Percentiles rank a stretch among this genome's conserved stretches.
phyloP scores from a whole-genome alignment of 2,329 filamentous ascomycete species.

The Aspergillus quadricinctus region DNA sequence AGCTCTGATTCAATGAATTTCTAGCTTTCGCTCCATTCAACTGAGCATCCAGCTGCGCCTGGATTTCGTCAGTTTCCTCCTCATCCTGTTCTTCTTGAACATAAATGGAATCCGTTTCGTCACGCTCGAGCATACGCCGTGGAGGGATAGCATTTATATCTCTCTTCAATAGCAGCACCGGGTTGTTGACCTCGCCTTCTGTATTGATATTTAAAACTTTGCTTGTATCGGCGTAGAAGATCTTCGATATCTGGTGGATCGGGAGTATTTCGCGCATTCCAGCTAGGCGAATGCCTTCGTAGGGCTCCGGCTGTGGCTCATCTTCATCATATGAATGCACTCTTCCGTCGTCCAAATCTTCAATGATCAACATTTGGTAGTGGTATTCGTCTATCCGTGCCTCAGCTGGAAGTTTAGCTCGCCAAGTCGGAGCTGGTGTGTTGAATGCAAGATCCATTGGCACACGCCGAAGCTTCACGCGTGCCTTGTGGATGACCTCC shows the following conservation, averaged over 20 bases:
- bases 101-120: conserved; percentile 35
- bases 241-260: conserved; percentile 75
- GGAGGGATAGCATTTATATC: conserved; percentile 62
- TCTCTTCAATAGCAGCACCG: conserved; percentile 69
- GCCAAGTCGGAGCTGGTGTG: conserved; percentile 10
- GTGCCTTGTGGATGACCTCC: conserved; percentile 90
- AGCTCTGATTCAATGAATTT: conserved; percentile 7
- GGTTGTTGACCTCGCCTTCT: conserved; percentile 65
- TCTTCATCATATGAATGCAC: conserved; percentile 63
- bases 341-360: conserved; percentile 72
- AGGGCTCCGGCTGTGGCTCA: conserved; percentile 53
- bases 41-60: conserved; percentile 37
- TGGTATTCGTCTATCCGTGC: conserved; percentile 60
- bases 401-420: conserved; percentile 33
- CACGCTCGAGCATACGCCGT: conserved; percentile 52
- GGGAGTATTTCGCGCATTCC: conserved; percentile 65
- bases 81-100: conserved; percentile 24
- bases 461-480: conserved; percentile 71
- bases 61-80: conserved; percentile 38
- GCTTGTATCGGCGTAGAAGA: conserved; percentile 89
- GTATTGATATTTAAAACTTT: conserved; percentile 79
- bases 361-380: conserved; percentile 76
- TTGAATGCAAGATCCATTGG: conserved; percentile 51
- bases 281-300: conserved; percentile 57
- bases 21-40: conserved; percentile 19